phyloP scores from a whole-genome alignment of 768 basidiomycete species.

The Nidula microcarpa region DNA sequence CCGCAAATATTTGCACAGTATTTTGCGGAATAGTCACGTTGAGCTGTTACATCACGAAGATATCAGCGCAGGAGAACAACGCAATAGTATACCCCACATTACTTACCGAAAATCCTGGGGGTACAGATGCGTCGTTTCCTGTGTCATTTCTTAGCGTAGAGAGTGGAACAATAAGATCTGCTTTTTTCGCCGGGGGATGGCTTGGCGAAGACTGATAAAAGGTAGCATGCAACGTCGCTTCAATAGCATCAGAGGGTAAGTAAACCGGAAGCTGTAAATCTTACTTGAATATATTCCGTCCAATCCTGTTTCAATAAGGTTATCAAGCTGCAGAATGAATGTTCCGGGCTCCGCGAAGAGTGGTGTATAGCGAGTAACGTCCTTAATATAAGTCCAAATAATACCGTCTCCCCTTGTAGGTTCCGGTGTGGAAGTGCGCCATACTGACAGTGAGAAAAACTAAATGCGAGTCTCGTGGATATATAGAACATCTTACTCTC shows the following conservation, averaged over 20 bases:
- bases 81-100: not conserved
- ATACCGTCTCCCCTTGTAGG: conserved; percentile 65
- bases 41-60: conserved; percentile 32
- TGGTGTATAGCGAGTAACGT: conserved; percentile 69
- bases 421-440: conserved; percentile 81
- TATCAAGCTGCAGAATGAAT: conserved; percentile 74
- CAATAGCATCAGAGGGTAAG: not conserved
- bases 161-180: conserved; percentile 67
- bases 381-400: conserved; percentile 77
- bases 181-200: conserved; percentile 56
- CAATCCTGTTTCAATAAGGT: conserved; percentile 52
- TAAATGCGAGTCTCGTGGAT: not conserved
- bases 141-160: conserved; percentile 61
- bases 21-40: conserved; percentile 71
- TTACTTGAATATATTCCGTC: conserved; percentile 71
- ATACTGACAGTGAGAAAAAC: conserved; percentile 37
- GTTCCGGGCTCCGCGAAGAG: conserved; percentile 66
- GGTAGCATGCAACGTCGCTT: conserved; percentile 68
- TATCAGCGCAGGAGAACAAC: not conserved
- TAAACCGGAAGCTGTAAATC: conserved; percentile 7
- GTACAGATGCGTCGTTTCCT: conserved; percentile 73
- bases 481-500: conserved; percentile 48
- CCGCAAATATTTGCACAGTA: conserved; percentile 62
- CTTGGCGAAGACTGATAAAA: conserved; percentile 58
- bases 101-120: conserved; percentile 65